phyloP scores from a whole-genome alignment of 352 stramenopile species.

The Globisporangium mamillatum region DNA sequence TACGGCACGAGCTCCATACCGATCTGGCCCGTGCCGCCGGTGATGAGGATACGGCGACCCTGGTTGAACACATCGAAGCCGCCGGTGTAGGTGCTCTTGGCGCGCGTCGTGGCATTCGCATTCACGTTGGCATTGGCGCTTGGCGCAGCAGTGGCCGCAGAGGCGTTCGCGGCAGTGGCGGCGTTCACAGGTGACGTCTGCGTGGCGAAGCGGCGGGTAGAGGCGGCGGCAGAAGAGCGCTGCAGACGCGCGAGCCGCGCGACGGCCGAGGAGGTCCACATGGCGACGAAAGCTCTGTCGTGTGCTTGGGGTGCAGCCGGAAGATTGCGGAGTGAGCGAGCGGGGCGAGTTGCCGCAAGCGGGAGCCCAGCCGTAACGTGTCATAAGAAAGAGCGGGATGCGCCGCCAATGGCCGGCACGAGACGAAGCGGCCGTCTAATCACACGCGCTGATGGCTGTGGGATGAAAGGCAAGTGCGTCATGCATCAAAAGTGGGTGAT shows the following conservation, averaged over 20 bases:
- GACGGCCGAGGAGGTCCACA: conserved; percentile 13
- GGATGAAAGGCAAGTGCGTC: conserved; percentile 1
- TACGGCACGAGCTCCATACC: conserved; percentile 86
- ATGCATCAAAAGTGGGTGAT: background rate
- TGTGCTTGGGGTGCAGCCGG: background rate
- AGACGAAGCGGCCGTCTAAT: conserved; percentile 10
- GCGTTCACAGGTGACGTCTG: conserved; percentile 14
- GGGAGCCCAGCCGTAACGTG: background rate
- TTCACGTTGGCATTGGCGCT: background rate
- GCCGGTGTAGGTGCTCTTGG: conserved; percentile 43
- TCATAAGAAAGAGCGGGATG: conserved; percentile 8
- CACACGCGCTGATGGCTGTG: conserved; percentile 7
- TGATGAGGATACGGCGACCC: conserved; percentile 66
- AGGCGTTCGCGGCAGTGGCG: conserved; percentile 11
- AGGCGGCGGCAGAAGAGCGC: background rate
- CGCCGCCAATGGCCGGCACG: background rate
- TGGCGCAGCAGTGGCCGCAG: conserved; percentile 8
- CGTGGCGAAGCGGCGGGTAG: conserved; percentile 12
- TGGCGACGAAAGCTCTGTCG: conserved; percentile 1
- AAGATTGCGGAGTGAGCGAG: conserved; percentile 10
- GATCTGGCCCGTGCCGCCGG: conserved; percentile 79
- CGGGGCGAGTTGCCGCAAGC: background rate
- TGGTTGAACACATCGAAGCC: conserved; percentile 57
- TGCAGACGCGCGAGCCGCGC: conserved; percentile 13
- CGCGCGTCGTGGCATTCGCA: conserved; percentile 16